phyloP scores from a whole-genome alignment of 2,329 filamentous ascomycete genomes.

The Fusarium miscanthi region DNA sequence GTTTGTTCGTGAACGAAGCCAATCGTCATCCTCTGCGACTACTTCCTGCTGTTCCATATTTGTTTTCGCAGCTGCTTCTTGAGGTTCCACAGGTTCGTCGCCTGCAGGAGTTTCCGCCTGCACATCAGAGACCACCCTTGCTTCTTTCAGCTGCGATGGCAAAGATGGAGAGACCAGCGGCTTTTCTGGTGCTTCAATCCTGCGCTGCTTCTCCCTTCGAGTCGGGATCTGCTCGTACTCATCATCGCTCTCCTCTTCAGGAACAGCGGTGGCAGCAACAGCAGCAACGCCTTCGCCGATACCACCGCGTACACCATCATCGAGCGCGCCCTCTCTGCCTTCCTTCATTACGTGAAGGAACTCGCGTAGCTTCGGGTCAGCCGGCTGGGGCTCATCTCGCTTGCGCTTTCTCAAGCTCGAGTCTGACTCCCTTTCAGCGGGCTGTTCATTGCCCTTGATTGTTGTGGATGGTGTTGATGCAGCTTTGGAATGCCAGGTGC shows the following conservation, averaged over 20 bases:
- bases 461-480: slow-evolving; percentile 28
- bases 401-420: slow-evolving; percentile 75
- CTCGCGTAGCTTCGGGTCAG: slow-evolving; percentile 85
- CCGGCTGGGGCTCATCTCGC: slow-evolving; percentile 65
- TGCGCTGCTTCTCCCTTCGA: slow-evolving; percentile 61
- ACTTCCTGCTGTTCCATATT: slow-evolving; percentile 43
- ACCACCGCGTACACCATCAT: slow-evolving; percentile 45
- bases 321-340: slow-evolving; percentile 50
- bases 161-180: slow-evolving; percentile 29
- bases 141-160: slow-evolving; percentile 35
- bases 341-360: slow-evolving; percentile 86
- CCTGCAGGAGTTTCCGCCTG: slow-evolving; percentile 27
- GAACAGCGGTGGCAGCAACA: slow-evolving; percentile 51
- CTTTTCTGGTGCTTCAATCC: slow-evolving; percentile 46
- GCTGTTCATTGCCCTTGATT: slow-evolving; percentile 30
- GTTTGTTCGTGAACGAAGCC: slow-evolving; percentile 90
- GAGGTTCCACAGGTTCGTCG: slow-evolving; percentile 35
- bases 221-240: slow-evolving; percentile 77
- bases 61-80: slow-evolving; percentile 35
- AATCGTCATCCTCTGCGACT: slow-evolving; percentile 82
- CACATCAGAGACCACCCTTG: slow-evolving; percentile 17
- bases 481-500: slow-evolving; percentile 41
- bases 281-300: slow-evolving; percentile 33
- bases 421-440: slow-evolving; percentile 51
- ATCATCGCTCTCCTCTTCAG: slow-evolving; percentile 74